Evolutionary conservation across 306 rosid species (phyloP).

Genomic region (Prunus salicina): DNA sequence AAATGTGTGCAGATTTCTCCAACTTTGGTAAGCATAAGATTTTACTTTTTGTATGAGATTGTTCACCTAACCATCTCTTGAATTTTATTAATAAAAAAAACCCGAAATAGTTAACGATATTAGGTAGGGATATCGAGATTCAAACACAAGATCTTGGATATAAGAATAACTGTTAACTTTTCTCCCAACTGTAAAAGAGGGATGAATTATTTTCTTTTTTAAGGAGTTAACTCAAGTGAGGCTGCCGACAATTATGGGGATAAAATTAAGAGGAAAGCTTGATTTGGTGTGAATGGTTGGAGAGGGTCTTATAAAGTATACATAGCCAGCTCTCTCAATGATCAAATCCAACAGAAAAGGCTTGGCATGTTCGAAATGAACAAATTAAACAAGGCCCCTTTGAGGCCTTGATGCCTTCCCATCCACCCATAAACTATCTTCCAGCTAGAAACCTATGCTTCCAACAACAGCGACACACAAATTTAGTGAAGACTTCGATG

Average conservation of each 20-base stretch:
- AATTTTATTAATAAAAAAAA: no score
- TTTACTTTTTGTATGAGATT: not conserved
- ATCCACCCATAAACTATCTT: not conserved
- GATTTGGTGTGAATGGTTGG: not conserved
- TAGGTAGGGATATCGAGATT: not conserved
- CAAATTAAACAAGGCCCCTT: not conserved
- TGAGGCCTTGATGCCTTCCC: not conserved
- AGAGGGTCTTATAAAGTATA: not conserved
- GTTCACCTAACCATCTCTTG: not conserved
- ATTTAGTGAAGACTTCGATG: no score
- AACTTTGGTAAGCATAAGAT: not conserved
- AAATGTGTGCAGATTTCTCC: not conserved
- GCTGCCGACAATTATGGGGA: slow-evolving; percentile 33
- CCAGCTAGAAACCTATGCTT: not conserved
- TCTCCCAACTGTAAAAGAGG: not conserved
- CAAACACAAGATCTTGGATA: not conserved
- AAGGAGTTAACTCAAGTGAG: not conserved
- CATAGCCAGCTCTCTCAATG: not conserved
- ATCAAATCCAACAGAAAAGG: not conserved
- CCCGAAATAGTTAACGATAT: no score
- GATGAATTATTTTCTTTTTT: no score
- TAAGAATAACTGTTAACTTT: not conserved
- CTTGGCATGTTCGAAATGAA: slow-evolving; percentile 21
- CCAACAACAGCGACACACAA: not conserved
- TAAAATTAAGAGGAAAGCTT: not conserved